phyloP scores from a whole-genome alignment of 1,139 yeast species.

The Taiozyma sp. region DNA sequence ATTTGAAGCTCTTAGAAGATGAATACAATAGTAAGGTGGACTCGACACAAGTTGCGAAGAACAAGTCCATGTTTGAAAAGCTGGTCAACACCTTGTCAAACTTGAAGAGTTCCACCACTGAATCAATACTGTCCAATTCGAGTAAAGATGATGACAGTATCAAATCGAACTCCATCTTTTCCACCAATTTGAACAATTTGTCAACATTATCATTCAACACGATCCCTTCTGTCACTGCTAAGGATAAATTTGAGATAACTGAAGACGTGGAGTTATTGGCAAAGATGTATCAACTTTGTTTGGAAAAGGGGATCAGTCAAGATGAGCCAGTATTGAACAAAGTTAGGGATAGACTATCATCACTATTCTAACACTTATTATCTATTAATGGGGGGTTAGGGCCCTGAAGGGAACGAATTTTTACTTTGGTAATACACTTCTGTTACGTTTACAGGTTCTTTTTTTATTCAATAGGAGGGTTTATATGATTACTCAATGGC shows the following conservation, averaged over 20 bases:
- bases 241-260: slow-evolving; percentile 9
- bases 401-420: too few relatives aligned
- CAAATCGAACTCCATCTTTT: slow-evolving; percentile 3
- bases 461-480: too few relatives aligned
- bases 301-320: slow-evolving; percentile 11
- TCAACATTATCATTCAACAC: background rate
- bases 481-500: too few relatives aligned
- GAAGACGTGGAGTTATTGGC: slow-evolving; percentile 18
- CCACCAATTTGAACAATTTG: background rate
- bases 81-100: slow-evolving; percentile 6
- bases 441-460: too few relatives aligned
- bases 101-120: background rate
- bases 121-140: slow-evolving; percentile 7
- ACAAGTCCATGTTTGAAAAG: slow-evolving; percentile 14
- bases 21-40: slow-evolving; percentile 13
- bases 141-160: background rate
- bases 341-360: slow-evolving; percentile 14
- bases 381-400: background rate
- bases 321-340: slow-evolving; percentile 10
- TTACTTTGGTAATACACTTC: too few relatives aligned
- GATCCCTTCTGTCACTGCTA: background rate
- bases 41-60: background rate
- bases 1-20: slow-evolving; percentile 24
- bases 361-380: background rate
- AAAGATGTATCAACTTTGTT: slow-evolving; percentile 18